phyloP scores from a whole-genome alignment of 2,329 filamentous ascomycete species.

The Penicillium sp. region DNA sequence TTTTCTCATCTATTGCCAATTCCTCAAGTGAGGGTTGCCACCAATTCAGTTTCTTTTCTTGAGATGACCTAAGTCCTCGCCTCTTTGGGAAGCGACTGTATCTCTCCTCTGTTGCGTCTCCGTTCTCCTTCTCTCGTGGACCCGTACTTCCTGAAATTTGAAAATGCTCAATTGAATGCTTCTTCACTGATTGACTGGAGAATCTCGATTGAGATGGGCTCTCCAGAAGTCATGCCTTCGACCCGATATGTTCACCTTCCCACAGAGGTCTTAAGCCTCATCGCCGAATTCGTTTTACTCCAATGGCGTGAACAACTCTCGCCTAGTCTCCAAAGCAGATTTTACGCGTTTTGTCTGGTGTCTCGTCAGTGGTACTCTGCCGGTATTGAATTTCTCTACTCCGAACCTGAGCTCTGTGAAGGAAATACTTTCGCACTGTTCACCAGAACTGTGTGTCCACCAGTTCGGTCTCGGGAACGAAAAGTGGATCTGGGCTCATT shows the following conservation, averaged over 20 bases:
- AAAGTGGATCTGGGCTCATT: slow-evolving; percentile 47
- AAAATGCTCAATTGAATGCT: background rate
- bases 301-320: background rate
- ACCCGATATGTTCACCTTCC: slow-evolving; percentile 5
- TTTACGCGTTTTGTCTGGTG: slow-evolving; percentile 53
- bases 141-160: background rate
- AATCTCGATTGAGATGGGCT: background rate
- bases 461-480: slow-evolving; percentile 41
- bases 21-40: background rate
- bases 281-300: background rate
- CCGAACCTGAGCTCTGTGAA: slow-evolving; percentile 46
- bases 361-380: slow-evolving; percentile 56
- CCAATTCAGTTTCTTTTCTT: background rate
- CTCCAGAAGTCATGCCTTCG: background rate
- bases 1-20: background rate
- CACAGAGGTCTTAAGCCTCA: slow-evolving; percentile 2
- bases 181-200: background rate
- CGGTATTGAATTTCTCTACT: slow-evolving; percentile 52
- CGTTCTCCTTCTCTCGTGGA: background rate
- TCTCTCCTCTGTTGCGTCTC: background rate
- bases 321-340: slow-evolving; percentile 38
- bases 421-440: slow-evolving; percentile 55
- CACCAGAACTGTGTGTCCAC: slow-evolving; percentile 53
- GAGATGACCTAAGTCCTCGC: background rate
- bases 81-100: background rate